Evolutionary conservation across 257 asterid species (phyloP).

Genomic region (Gardenia jasminoides): DNA sequence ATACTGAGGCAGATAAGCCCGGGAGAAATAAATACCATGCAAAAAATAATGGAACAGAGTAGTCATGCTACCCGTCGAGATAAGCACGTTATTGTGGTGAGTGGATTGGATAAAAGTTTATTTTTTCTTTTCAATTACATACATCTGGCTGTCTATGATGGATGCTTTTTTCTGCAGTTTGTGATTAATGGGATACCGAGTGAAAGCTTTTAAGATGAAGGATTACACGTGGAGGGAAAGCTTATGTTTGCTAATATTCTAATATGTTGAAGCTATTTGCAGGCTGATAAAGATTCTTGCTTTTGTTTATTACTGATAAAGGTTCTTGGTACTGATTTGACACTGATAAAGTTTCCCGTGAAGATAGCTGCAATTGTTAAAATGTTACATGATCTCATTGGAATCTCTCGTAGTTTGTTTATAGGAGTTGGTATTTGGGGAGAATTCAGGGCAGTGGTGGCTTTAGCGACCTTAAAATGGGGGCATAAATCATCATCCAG

Average conservation of each 20-base stretch:
- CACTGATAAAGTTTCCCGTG: neutral
- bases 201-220: neutral
- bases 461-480: neutral
- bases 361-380: neutral
- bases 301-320: no score
- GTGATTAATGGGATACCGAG: neutral
- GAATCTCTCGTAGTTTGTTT: neutral
- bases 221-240: neutral
- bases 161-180: neutral
- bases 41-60: no score
- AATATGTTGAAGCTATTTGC: neutral
- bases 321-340: neutral
- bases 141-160: neutral
- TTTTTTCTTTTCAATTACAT: neutral
- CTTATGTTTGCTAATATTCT: neutral
- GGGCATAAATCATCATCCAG: no score
- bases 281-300: neutral
- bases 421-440: neutral
- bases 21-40: no score
- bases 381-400: neutral
- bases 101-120: neutral
- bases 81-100: slow-evolving; percentile 77
- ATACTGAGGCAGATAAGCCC: no score
- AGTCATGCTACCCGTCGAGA: no score
- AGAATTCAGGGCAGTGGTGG: neutral